Percentiles rank a stretch among this genome's conserved stretches.
phyloP scores from a whole-genome alignment of 2,329 filamentous ascomycete genomes.

The Tolypocladium ovalisporum region DNA sequence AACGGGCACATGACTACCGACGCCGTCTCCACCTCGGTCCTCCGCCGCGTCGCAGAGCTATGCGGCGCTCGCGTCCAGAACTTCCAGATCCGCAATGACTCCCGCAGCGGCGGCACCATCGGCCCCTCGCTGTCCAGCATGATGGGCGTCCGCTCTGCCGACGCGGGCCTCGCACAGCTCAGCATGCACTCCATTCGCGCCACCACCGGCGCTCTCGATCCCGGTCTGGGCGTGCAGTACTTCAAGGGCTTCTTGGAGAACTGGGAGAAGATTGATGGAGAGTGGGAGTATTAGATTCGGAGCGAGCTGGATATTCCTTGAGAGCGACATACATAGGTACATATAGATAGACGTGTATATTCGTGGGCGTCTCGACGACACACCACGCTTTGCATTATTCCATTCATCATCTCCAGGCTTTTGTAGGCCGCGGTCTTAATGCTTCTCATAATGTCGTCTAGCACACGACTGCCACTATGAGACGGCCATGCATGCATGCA shows the following conservation, averaged over 20 bases:
- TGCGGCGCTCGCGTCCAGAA: constrained; percentile 63
- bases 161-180: constrained; percentile 82
- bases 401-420: background rate
- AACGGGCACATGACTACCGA: constrained; percentile 98
- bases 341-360: background rate
- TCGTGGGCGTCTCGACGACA: background rate
- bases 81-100: constrained; percentile 94
- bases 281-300: constrained; percentile 44
- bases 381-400: background rate
- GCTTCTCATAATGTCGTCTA: background rate
- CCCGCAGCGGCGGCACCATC: constrained; percentile 82
- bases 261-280: constrained; percentile 73
- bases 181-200: constrained; percentile 92
- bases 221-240: constrained; percentile 75
- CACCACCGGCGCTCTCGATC: constrained; percentile 76
- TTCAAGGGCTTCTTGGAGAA: constrained; percentile 84
- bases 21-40: constrained; percentile 68
- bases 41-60: constrained; percentile 69
- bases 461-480: background rate
- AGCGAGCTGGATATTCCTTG: background rate
- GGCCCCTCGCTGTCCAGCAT: constrained; percentile 76
- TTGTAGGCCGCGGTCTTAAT: background rate
- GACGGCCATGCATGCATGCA: background rate
- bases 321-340: background rate
- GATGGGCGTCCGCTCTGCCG: constrained; percentile 73